Evolutionary conservation across 371 early-diverging fungal species (phyloP).

Genomic region (Batkoa obscura): DNA sequence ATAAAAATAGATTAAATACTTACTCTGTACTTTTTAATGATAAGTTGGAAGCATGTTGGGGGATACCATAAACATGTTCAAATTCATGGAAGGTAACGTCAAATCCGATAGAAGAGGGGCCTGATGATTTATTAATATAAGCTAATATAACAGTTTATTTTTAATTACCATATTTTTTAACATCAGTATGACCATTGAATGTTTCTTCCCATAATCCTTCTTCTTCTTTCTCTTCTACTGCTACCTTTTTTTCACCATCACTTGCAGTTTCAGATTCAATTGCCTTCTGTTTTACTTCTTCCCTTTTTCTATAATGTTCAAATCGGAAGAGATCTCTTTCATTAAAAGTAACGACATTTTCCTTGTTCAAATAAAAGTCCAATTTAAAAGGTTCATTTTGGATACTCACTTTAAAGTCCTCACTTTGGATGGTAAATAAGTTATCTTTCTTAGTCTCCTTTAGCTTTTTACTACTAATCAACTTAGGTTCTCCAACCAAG

Average conservation of each 20-base stretch:
- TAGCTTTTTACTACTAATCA: neutral
- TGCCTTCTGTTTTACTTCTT: too few relatives aligned
- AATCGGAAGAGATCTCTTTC: conserved; percentile 63
- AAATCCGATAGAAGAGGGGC: conserved; percentile 78
- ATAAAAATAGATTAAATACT: neutral
- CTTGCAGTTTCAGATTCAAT: conserved; percentile 8
- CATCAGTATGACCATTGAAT: conserved; percentile 70
- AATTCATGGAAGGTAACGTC: conserved; percentile 81
- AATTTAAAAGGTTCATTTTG: conserved; percentile 36
- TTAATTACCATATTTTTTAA: conserved; percentile 66
- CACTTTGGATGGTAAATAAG: too few relatives aligned
- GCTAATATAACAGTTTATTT: neutral
- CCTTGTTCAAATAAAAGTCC: conserved; percentile 36
- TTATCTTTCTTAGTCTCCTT: conserved; percentile 11
- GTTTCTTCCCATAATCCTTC: conserved; percentile 68
- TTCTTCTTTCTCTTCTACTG: conserved; percentile 15
- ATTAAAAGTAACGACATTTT: conserved; percentile 52
- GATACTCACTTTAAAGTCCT: conserved; percentile 14
- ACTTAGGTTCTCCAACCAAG: conserved; percentile 20
- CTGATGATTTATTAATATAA: conserved; percentile 14
- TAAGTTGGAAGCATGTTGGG: conserved; percentile 77
- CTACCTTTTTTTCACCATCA: conserved; percentile 7
- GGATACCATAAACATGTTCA: conserved; percentile 83
- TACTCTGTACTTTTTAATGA: conserved; percentile 63
- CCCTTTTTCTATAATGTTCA: conserved; percentile 59